phyloP scores from a whole-genome alignment of 371 early-diverging fungal species.

The Choanephora cucurbitarum region DNA sequence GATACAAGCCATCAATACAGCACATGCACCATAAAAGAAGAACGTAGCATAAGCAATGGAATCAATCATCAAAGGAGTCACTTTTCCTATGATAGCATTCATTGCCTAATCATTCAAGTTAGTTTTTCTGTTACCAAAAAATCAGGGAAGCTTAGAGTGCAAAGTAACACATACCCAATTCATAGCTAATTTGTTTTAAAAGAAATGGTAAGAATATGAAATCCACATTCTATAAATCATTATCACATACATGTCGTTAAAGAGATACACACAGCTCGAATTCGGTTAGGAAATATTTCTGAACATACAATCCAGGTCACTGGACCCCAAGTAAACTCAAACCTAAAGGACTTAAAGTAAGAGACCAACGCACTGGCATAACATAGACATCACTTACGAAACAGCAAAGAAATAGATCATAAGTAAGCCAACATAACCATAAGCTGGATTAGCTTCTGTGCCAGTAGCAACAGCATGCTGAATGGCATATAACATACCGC shows the following conservation, averaged over 20 bases:
- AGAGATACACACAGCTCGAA: slow-evolving; percentile 76
- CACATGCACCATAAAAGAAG: slow-evolving; percentile 53
- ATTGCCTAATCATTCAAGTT: too few relatives aligned
- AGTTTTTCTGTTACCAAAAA: too few relatives aligned
- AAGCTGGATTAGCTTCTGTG: slow-evolving; percentile 1
- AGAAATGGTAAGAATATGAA: too few relatives aligned
- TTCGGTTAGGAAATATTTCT: slow-evolving; percentile 75
- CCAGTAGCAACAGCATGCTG: background rate
- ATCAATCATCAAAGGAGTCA: slow-evolving; percentile 61
- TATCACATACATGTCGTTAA: slow-evolving; percentile 84
- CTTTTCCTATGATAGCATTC: slow-evolving; percentile 53
- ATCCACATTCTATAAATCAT: slow-evolving; percentile 25
- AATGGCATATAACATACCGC: slow-evolving; percentile 11
- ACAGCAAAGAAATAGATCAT: slow-evolving; percentile 36
- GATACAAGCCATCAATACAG: slow-evolving; percentile 6
- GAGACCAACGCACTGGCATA: too few relatives aligned
- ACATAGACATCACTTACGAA: slow-evolving; percentile 7
- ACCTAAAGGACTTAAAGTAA: slow-evolving; percentile 11
- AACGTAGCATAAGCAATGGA: slow-evolving; percentile 62
- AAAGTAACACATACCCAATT: slow-evolving; percentile 11
- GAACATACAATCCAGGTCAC: slow-evolving; percentile 87
- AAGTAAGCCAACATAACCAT: slow-evolving; percentile 22
- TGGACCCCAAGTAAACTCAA: slow-evolving; percentile 80
- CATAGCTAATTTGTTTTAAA: background rate
- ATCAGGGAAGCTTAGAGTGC: too few relatives aligned